Percentiles rank a stretch among this genome's conserved stretches.
Evolutionary conservation across 169 alveolate species (phyloP).

Genomic region (Cryptosporidium sp.): DNA sequence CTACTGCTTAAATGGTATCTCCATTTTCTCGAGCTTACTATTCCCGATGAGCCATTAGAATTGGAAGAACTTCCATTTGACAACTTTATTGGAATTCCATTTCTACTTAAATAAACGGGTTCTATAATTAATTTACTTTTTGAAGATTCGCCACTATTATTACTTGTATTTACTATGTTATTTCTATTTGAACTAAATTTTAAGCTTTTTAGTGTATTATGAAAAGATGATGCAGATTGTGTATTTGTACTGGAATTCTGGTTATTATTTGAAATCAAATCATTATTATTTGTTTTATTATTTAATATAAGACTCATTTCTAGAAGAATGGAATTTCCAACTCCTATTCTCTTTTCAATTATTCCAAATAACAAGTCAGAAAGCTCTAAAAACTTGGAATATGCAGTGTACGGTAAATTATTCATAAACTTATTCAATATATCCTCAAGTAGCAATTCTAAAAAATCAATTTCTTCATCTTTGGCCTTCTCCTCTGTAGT

Average conservation of each 20-base stretch:
- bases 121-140: constrained; percentile 1
- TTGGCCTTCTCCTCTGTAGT: not conserved
- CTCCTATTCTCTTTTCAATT: not conserved
- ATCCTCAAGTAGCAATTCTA: constrained; percentile 24
- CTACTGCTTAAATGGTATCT: not conserved
- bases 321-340: constrained; percentile 9
- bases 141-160: not conserved
- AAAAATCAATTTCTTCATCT: constrained; percentile 25
- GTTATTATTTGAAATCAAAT: not conserved
- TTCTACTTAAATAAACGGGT: constrained; percentile 20
- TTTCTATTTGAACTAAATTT: constrained; percentile 25
- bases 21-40: not conserved
- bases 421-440: not conserved
- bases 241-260: not conserved
- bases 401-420: constrained; percentile 45
- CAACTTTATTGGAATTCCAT: not conserved
- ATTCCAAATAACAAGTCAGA: constrained; percentile 8
- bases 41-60: constrained; percentile 3
- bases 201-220: constrained; percentile 12
- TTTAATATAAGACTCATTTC: constrained; percentile 30
- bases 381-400: constrained; percentile 31
- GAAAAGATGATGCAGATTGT: not conserved
- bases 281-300: not conserved
- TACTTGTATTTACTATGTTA: not conserved
- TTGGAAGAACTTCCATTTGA: not conserved